Evolutionary conservation across 352 stramenopile species (phyloP).

Genomic region (Elongisporangium undulatum): DNA sequence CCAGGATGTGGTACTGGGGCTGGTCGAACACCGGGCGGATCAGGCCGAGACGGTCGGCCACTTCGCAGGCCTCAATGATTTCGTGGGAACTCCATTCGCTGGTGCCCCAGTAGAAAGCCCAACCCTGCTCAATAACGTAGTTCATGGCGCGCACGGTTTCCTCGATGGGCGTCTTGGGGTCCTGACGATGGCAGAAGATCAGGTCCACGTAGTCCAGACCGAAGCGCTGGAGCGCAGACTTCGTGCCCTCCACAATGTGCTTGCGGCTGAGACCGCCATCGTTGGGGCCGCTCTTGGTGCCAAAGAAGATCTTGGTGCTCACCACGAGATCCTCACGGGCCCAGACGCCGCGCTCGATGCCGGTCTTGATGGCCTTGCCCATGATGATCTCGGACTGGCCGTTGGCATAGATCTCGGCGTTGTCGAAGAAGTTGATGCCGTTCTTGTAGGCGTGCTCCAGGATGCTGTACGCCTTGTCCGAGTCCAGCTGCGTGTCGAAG

Average conservation of each 20-base stretch:
- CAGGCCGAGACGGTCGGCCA: conserved; percentile 35
- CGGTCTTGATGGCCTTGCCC: conserved; percentile 40
- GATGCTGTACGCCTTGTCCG: conserved; percentile 43
- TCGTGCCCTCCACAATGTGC: conserved; percentile 34
- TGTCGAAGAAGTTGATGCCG: conserved; percentile 71
- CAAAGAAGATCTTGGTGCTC: conserved; percentile 64
- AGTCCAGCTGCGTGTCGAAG: conserved; percentile 38
- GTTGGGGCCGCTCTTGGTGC: conserved; percentile 22
- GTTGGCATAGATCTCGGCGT: conserved; percentile 39
- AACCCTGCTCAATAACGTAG: conserved; percentile 34
- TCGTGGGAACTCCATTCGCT: conserved; percentile 58
- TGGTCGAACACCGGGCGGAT: conserved; percentile 51
- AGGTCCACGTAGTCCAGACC: conserved; percentile 46
- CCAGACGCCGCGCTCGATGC: conserved; percentile 37
- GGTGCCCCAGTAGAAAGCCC: conserved; percentile 53
- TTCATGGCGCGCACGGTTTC: conserved; percentile 51
- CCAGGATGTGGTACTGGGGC: conserved; percentile 64
- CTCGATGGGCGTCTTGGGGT: conserved; percentile 44
- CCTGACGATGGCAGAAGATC: conserved; percentile 46
- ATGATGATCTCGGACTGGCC: conserved; percentile 47
- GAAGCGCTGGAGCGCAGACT: conserved; percentile 31
- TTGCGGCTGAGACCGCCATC: conserved; percentile 27
- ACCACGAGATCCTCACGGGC: conserved; percentile 53
- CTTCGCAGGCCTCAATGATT: conserved; percentile 54
- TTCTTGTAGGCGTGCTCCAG: conserved; percentile 46